These are phyloP conservation scores for Amesomyces nigricolor DNA, from an alignment of 2,329 filamentous ascomycete species.

Conservation along the genomic window DNA sequence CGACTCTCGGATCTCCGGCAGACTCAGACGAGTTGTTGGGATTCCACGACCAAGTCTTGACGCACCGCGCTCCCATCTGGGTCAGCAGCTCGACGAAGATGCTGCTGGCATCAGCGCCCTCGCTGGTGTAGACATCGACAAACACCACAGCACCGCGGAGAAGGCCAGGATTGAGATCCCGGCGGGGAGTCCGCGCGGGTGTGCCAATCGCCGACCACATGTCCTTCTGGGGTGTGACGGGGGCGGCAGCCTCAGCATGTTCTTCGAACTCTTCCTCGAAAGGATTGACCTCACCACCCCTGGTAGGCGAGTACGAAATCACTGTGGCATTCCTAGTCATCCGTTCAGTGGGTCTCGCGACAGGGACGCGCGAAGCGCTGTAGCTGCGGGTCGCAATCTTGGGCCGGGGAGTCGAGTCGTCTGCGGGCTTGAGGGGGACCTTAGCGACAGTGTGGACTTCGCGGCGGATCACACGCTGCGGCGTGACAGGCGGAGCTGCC, in stretches of 20 bases:
- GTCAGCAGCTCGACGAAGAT: conserved; percentile 74
- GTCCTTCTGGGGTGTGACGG: conserved; percentile 45
- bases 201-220: conserved; percentile 51
- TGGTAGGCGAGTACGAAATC: conserved; percentile 43
- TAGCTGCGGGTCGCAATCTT: conserved; percentile 44
- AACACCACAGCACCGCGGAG: conserved; percentile 70
- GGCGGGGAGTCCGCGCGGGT: conserved; percentile 51
- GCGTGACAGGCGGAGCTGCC: conserved; percentile 47
- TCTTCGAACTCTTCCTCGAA: conserved; percentile 17
- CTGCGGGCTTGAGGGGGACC: conserved; percentile 66
- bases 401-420: conserved; percentile 47
- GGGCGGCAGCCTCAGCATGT: conserved; percentile 27
- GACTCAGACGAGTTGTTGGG: conserved; percentile 38
- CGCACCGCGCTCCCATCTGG: conserved; percentile 75
- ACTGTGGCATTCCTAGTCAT: conserved; percentile 43
- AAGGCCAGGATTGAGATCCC: conserved; percentile 47
- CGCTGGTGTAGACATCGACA: conserved; percentile 77
- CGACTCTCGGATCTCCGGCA: conserved; percentile 46
- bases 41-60: conserved; percentile 72
- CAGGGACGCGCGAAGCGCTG: conserved; percentile 44
- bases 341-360: conserved; percentile 37
- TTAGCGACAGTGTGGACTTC: conserved; percentile 71
- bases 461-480: conserved; percentile 46
- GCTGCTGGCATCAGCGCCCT: conserved; percentile 74
- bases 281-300: conserved; percentile 25